A percentile compares a stretch with the other conserved stretches of the same genome.
These are phyloP conservation scores for Neoarthrinium moseri DNA, from an alignment of 2,329 filamentous ascomycete species.

Conservation along the genomic window DNA sequence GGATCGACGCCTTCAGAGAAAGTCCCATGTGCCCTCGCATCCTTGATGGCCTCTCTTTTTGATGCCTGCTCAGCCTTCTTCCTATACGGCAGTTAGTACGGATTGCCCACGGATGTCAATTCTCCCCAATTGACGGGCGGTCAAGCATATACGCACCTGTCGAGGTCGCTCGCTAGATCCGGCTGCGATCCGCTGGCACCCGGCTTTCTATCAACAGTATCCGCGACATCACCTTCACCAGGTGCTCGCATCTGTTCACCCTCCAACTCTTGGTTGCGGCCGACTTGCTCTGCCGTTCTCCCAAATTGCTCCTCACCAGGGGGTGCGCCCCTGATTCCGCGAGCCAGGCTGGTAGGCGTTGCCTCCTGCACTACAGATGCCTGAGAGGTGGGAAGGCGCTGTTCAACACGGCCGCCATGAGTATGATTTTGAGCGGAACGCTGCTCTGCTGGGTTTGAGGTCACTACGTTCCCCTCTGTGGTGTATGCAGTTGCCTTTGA, in stretches of 20 bases:
- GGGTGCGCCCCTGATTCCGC: conserved; percentile 22
- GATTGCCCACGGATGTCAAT: too few species aligned
- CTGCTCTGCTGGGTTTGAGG: conserved; percentile 23
- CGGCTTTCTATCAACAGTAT: conserved; percentile 22
- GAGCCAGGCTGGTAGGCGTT: conserved; percentile 23
- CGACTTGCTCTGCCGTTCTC: conserved; percentile 18
- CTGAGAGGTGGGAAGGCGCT: conserved; percentile 17
- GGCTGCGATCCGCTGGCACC: conserved; percentile 25
- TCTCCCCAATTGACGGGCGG: too few species aligned
- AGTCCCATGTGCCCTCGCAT: conserved; percentile 21
- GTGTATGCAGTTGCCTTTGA: conserved; percentile 22
- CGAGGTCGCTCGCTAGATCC: conserved; percentile 28
- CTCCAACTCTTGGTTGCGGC: conserved; percentile 22
- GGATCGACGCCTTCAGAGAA: conserved; percentile 19
- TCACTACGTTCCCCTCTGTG: conserved; percentile 22
- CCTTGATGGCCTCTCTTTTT: conserved; percentile 20
- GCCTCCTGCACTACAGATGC: conserved; percentile 17
- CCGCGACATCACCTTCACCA: conserved; percentile 26
- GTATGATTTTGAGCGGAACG: conserved; percentile 11
- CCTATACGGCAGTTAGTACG: conserved; percentile 13
- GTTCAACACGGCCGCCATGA: conserved; percentile 14
- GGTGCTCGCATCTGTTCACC: conserved; percentile 27
- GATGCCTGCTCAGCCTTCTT: conserved; percentile 23
- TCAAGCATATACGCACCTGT: too few species aligned
- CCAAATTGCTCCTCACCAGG: conserved; percentile 21